These are phyloP conservation scores for Populus hybrid DNA, from an alignment of 441 rosid genomes.

Conservation along the genomic window DNA sequence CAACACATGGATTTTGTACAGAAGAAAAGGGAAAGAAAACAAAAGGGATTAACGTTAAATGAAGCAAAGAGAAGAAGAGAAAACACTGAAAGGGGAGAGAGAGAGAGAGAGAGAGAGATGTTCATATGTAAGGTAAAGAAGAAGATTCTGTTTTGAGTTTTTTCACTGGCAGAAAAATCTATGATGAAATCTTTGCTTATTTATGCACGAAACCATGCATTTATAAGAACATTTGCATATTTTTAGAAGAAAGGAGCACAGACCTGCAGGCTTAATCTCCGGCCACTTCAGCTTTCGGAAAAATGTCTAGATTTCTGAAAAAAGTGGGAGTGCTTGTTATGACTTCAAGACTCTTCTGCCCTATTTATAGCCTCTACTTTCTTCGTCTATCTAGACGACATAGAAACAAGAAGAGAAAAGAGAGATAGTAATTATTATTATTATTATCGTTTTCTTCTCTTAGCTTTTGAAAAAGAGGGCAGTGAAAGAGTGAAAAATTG, in stretches of 20 bases:
- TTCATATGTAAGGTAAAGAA: conserved; percentile 7
- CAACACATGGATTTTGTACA: not conserved
- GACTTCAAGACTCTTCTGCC: conserved; percentile 17
- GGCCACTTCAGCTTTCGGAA: conserved; percentile 61
- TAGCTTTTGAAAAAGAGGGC: not conserved
- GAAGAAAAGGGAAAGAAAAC: not conserved
- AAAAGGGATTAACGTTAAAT: not conserved
- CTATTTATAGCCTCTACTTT: conserved; percentile 40
- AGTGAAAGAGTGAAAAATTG: conserved; percentile 17
- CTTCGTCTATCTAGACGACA: conserved; percentile 20
- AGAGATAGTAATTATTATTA: not conserved
- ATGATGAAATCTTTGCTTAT: not conserved
- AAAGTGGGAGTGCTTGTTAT: conserved; percentile 21
- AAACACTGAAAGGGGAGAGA: not conserved
- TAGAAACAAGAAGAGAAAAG: not conserved
- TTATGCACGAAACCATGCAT: conserved; percentile 11
- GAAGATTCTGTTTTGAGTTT: conserved; percentile 24
- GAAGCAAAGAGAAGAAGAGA: conserved; percentile 2
- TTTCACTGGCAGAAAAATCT: conserved; percentile 22
- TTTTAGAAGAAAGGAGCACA: conserved; percentile 22
- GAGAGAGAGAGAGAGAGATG: not conserved
- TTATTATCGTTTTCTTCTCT: too few relatives aligned
- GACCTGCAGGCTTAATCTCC: conserved; percentile 40
- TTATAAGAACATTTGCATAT: conserved; percentile 1
- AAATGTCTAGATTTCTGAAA: conserved; percentile 41